A percentile compares a stretch with the other conserved stretches of the same genome.
Evolutionary conservation across 306 rosid species (phyloP).

Genomic region (Inga laurina): DNA sequence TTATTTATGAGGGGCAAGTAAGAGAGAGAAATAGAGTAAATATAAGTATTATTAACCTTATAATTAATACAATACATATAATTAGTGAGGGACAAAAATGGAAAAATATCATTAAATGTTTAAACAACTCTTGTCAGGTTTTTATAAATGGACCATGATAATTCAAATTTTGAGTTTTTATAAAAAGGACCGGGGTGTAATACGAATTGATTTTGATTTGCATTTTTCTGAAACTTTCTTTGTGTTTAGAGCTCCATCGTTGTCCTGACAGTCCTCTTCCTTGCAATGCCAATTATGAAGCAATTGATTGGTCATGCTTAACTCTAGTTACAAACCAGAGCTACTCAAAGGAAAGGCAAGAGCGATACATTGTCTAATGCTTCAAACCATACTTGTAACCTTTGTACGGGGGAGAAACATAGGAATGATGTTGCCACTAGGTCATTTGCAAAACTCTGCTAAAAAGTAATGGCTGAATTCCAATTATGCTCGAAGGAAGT

Average conservation of each 20-base stretch:
- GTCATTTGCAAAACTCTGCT: constrained; percentile 90
- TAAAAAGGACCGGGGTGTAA: no score
- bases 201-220: background rate
- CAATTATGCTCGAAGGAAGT: constrained; percentile 77
- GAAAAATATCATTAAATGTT: no score
- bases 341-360: background rate
- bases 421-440: constrained; percentile 86
- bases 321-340: background rate
- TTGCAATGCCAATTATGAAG: constrained; percentile 44
- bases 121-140: no score
- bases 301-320: constrained; percentile 34
- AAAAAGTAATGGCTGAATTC: constrained; percentile 87
- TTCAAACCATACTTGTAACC: constrained; percentile 71
- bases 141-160: no score
- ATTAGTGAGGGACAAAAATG: no score
- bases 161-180: no score
- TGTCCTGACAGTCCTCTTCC: constrained; percentile 95
- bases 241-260: constrained; percentile 95
- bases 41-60: no score
- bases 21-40: no score
- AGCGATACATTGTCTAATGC: background rate
- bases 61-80: no score
- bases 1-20: no score
- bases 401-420: constrained; percentile 80
- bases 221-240: background rate